These are phyloP conservation scores for Pythium rhizo-oryzae DNA, from an alignment of 352 stramenopile species.

Conservation along the genomic window DNA sequence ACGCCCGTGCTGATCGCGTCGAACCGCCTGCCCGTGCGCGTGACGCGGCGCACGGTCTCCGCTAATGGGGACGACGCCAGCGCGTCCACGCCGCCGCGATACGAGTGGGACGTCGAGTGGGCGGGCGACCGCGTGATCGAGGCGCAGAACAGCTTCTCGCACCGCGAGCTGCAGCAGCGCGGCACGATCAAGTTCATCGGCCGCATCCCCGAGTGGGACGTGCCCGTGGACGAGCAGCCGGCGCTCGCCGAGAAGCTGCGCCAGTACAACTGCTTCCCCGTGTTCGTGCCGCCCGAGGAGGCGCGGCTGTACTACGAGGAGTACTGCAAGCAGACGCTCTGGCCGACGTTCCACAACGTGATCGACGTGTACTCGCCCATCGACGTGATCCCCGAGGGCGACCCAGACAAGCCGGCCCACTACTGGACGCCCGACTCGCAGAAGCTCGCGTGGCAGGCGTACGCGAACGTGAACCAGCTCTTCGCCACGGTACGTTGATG, in stretches of 20 bases:
- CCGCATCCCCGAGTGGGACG: constrained; percentile 52
- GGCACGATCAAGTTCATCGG: constrained; percentile 79
- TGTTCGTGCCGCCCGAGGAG: constrained; percentile 58
- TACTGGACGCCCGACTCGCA: constrained; percentile 70
- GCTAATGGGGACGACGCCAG: too few relatives aligned
- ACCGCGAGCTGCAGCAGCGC: constrained; percentile 66
- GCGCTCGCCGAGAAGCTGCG: constrained; percentile 51
- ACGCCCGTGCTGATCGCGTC: constrained; percentile 76
- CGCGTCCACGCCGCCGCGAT: background rate
- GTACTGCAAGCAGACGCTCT: constrained; percentile 98
- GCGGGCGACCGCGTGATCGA: constrained; percentile 76
- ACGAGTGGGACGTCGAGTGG: constrained; percentile 66
- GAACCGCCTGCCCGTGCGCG: constrained; percentile 64
- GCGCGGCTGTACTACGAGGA: constrained; percentile 85
- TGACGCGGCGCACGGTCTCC: constrained; percentile 23
- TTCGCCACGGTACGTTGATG: constrained; percentile 61
- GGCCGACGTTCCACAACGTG: constrained; percentile 97
- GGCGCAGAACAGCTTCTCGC: constrained; percentile 73
- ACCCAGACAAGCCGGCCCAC: constrained; percentile 34
- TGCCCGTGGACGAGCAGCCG: constrained; percentile 52
- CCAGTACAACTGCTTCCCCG: constrained; percentile 68
- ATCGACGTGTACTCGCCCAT: constrained; percentile 88
- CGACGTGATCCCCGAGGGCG: constrained; percentile 57
- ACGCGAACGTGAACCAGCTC: constrained; percentile 95
- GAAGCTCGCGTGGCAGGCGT: constrained; percentile 90